A percentile compares a stretch with the other conserved stretches of the same genome.
phyloP scores from a whole-genome alignment of 768 basidiomycete species.

The Thelephora ganbajun region DNA sequence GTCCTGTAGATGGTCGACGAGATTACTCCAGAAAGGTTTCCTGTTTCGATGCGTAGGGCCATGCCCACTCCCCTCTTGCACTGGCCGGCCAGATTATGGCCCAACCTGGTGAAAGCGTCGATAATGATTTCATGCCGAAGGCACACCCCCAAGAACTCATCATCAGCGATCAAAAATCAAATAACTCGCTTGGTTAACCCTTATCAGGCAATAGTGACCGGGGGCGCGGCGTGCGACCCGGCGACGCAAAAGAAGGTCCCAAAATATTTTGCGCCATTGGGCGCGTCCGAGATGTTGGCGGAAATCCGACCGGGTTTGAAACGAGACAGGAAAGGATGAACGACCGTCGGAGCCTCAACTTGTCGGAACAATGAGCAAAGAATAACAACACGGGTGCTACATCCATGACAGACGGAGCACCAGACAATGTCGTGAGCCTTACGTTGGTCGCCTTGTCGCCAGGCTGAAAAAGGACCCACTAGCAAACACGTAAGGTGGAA shows the following conservation, averaged over 20 bases:
- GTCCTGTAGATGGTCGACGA: slow-evolving; percentile 49
- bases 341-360: slow-evolving; percentile 34
- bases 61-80: slow-evolving; percentile 59
- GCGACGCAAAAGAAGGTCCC: slow-evolving; percentile 56
- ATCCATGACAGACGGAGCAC: not conserved
- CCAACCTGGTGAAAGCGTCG: slow-evolving; percentile 27
- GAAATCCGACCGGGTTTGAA: slow-evolving; percentile 39
- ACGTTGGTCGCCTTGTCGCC: not conserved
- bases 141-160: not conserved
- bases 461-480: slow-evolving; percentile 24
- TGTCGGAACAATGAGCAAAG: slow-evolving; percentile 49
- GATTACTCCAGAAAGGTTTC: slow-evolving; percentile 52
- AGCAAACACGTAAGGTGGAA: slow-evolving; percentile 52
- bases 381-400: slow-evolving; percentile 37
- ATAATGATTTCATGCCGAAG: not conserved
- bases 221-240: slow-evolving; percentile 47
- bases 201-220: slow-evolving; percentile 50
- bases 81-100: slow-evolving; percentile 52
- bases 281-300: slow-evolving; percentile 44
- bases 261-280: slow-evolving; percentile 50
- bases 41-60: slow-evolving; percentile 55
- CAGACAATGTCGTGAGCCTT: too few relatives aligned
- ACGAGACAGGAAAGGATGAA: slow-evolving; percentile 40
- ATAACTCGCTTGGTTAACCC: slow-evolving; percentile 4
- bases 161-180: not conserved